Percentiles rank a stretch among this genome's conserved stretches.
Evolutionary conservation across 148 eudicot genomes (phyloP).

Genomic region (Rhododendron henanense): DNA sequence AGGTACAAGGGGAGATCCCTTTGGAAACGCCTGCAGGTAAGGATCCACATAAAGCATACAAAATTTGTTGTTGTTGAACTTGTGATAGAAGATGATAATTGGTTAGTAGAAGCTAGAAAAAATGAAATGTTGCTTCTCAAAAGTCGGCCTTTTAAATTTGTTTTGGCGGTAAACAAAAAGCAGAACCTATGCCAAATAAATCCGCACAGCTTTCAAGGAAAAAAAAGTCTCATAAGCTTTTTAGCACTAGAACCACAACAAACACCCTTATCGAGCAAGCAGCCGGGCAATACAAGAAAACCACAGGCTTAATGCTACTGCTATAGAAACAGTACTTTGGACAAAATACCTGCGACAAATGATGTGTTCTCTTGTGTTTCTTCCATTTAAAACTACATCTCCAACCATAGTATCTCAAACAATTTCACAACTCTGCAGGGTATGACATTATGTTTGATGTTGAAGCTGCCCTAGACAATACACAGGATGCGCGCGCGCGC

Average conservation of each 20-base stretch:
- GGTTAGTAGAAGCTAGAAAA: background rate
- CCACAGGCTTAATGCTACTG: too few species aligned
- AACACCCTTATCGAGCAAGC: background rate
- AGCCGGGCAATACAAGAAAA: background rate
- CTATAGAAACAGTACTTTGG: too few species aligned
- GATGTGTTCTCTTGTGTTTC: background rate
- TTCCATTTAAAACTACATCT: background rate
- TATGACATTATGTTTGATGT: background rate
- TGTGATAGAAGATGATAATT: background rate
- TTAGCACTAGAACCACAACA: too few species aligned
- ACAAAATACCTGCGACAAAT: background rate
- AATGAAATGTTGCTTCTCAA: background rate
- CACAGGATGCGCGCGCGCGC: too few species aligned
- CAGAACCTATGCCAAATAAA: background rate
- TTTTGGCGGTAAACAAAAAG: background rate
- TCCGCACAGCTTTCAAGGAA: background rate
- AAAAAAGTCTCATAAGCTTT: background rate
- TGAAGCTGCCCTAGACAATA: background rate
- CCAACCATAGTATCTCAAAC: background rate
- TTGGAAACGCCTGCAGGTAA: constrained; percentile 18
- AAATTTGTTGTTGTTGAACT: background rate
- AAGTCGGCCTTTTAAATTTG: background rate
- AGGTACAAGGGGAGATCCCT: constrained; percentile 23
- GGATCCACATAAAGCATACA: background rate
- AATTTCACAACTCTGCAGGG: too few species aligned